phyloP scores from a whole-genome alignment of 179 eudicot species.

The Silene coronaria region DNA sequence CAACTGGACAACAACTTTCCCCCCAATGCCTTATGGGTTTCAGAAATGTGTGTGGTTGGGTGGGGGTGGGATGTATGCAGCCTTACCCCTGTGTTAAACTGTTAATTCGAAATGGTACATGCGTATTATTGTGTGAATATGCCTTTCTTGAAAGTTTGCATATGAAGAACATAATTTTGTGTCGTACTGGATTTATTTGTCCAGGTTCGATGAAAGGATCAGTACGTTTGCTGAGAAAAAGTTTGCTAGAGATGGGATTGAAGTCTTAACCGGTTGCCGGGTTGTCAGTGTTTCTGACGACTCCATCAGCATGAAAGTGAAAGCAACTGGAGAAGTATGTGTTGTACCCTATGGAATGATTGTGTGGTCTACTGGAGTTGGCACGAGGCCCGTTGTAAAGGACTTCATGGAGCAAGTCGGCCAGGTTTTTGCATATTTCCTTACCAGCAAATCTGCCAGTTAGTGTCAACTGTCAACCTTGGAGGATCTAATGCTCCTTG shows the following conservation, averaged over 20 bases:
- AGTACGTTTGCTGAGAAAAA: conserved; percentile 78
- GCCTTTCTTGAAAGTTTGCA: too few relatives aligned
- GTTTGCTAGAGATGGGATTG: conserved; percentile 80
- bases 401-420: conserved; percentile 87
- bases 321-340: conserved; percentile 46
- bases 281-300: conserved; percentile 60
- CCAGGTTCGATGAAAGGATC: conserved; percentile 88
- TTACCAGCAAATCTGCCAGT: not conserved
- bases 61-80: too few relatives aligned
- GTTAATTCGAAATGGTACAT: too few relatives aligned
- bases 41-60: too few relatives aligned
- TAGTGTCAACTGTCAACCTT: too few relatives aligned
- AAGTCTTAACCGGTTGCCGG: conserved; percentile 65
- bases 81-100: too few relatives aligned
- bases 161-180: not conserved
- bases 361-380: conserved; percentile 90
- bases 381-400: conserved; percentile 73
- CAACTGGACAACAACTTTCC: too few relatives aligned
- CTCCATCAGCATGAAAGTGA: conserved; percentile 47
- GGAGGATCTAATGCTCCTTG: not conserved
- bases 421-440: conserved; percentile 46
- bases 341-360: conserved; percentile 74
- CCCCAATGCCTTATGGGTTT: too few relatives aligned
- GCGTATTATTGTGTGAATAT: too few relatives aligned
- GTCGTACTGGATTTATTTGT: conserved; percentile 11